A percentile compares a stretch with the other conserved stretches of the same genome.
These are phyloP conservation scores for Peronospora farinosa DNA, from an alignment of 352 stramenopile genomes.

Conservation along the genomic window DNA sequence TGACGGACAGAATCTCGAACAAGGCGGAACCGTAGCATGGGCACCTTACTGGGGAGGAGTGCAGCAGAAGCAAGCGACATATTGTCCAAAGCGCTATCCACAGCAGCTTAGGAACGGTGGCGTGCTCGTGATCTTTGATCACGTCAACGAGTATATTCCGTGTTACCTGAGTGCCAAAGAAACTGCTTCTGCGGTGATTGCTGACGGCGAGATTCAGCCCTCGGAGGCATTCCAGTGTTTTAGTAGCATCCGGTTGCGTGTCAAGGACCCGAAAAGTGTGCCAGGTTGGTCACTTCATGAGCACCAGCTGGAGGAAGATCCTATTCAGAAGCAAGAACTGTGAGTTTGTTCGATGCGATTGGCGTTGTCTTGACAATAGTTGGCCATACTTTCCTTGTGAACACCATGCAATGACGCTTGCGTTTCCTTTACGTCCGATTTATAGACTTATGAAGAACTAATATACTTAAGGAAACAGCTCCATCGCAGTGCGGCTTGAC, in stretches of 20 bases:
- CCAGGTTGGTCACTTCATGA: conserved; percentile 69
- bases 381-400: conserved; percentile 21
- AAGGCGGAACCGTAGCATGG: conserved; percentile 64
- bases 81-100: conserved; percentile 46
- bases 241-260: conserved; percentile 59
- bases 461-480: conserved; percentile 19
- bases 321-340: conserved; percentile 32
- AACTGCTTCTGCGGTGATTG: conserved; percentile 25
- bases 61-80: conserved; percentile 37
- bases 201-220: conserved; percentile 30
- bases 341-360: conserved; percentile 13
- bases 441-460: conserved; percentile 27
- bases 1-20: conserved; percentile 74
- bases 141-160: conserved; percentile 72
- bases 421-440: conserved; percentile 15
- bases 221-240: conserved; percentile 58
- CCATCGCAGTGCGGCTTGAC: conserved; percentile 6
- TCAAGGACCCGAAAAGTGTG: conserved; percentile 80
- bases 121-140: conserved; percentile 58
- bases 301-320: conserved; percentile 21
- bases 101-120: conserved; percentile 60
- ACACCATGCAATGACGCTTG: conserved; percentile 15
- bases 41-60: conserved; percentile 63
- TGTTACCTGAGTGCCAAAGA: conserved; percentile 52
- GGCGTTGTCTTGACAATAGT: conserved; percentile 17